These are phyloP conservation scores for Naganishia vishniacii DNA, from an alignment of 768 basidiomycete genomes.

Conservation along the genomic window DNA sequence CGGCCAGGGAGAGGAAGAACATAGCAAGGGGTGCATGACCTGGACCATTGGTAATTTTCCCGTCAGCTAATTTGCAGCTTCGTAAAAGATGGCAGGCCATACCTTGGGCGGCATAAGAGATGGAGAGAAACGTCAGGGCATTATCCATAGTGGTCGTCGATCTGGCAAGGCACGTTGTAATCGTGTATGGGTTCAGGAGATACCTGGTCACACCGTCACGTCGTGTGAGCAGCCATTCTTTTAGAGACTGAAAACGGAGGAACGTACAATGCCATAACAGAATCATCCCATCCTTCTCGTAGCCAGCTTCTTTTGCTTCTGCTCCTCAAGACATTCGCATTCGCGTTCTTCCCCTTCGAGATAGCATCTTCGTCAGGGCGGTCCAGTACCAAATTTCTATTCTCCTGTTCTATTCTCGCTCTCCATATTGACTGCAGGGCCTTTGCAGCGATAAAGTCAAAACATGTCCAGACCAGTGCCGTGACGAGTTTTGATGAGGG, in stretches of 20 bases:
- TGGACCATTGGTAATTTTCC: conserved; percentile 40
- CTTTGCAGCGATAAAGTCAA: conserved; percentile 65
- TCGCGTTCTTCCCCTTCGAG: conserved; percentile 31
- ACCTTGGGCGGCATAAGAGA: conserved; percentile 71
- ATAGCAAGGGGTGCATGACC: conserved; percentile 60
- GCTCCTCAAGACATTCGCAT: background rate
- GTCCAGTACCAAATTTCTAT: too few relatives aligned
- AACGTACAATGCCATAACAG: conserved; percentile 66
- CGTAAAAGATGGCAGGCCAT: conserved; percentile 27
- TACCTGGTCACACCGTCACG: conserved; percentile 57
- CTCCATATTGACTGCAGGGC: conserved; percentile 65
- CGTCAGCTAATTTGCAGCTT: background rate
- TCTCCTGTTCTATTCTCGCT: conserved; percentile 54
- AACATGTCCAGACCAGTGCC: conserved; percentile 61
- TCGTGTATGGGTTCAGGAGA: conserved; percentile 80
- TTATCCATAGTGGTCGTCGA: conserved; percentile 83
- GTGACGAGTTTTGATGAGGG: conserved; percentile 53
- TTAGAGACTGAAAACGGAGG: background rate
- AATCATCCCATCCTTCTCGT: conserved; percentile 55
- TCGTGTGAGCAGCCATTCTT: background rate
- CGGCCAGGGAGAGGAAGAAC: conserved; percentile 63
- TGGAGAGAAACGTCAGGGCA: conserved; percentile 59
- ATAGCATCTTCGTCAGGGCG: conserved; percentile 35
- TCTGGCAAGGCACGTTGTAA: conserved; percentile 70
- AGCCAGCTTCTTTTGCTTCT: conserved; percentile 2